Evolutionary conservation across 768 basidiomycete species (phyloP).

Genomic region (Chlorophyllum brunneum): DNA sequence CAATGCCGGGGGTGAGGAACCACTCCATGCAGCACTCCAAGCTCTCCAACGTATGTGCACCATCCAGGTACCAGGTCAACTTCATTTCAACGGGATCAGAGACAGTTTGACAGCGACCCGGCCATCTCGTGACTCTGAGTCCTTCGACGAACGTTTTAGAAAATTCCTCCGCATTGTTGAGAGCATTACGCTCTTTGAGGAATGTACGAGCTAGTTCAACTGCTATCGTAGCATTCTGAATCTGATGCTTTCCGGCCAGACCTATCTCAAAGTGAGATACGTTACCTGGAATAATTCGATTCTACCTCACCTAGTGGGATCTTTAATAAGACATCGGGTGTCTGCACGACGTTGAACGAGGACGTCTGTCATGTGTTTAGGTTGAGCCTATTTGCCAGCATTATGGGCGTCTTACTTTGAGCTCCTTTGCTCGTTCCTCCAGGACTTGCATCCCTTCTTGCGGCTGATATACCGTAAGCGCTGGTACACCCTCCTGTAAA

Average conservation of each 20-base stretch:
- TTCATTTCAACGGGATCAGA: conserved; percentile 47
- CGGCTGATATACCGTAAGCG: conserved; percentile 79
- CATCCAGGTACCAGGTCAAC: conserved; percentile 89
- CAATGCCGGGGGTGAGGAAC: conserved; percentile 67
- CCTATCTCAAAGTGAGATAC: conserved; percentile 41
- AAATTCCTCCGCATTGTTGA: conserved; percentile 31
- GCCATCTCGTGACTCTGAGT: conserved; percentile 76
- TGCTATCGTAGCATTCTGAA: conserved; percentile 85
- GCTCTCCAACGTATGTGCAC: conserved; percentile 93
- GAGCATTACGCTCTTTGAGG: conserved; percentile 32
- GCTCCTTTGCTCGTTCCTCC: conserved; percentile 58
- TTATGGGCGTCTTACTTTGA: conserved; percentile 41
- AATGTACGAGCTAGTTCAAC: conserved; percentile 68
- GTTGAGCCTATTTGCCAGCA: background rate
- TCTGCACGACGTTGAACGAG: conserved; percentile 60
- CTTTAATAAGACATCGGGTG: conserved; percentile 30
- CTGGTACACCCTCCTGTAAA: conserved; percentile 71
- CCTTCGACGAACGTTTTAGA: conserved; percentile 55
- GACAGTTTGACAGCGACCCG: conserved; percentile 90
- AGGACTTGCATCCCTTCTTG: conserved; percentile 65
- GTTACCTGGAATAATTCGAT: conserved; percentile 19
- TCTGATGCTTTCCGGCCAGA: conserved; percentile 82
- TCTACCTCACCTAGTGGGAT: conserved; percentile 62
- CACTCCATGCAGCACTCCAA: conserved; percentile 83
- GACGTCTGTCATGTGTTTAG: conserved; percentile 45